Percentiles rank a stretch among this genome's conserved stretches.
Evolutionary conservation across 495 filamentous ascomycete genomes (phyloP).

Genomic region (Aspergillus cristatus): DNA sequence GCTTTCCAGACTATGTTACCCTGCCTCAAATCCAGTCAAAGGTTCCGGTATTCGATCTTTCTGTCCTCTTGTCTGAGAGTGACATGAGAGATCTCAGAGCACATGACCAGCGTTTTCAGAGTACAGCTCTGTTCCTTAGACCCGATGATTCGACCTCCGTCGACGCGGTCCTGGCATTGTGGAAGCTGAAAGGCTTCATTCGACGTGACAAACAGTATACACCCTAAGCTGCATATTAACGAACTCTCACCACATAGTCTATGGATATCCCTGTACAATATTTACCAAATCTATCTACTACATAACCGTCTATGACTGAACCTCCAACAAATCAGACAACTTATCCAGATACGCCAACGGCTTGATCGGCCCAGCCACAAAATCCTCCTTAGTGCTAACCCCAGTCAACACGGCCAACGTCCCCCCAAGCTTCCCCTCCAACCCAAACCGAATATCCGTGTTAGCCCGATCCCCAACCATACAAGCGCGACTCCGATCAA

Average conservation of each 20-base stretch:
- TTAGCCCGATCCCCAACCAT: slow-evolving; percentile 95
- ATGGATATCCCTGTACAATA: no score
- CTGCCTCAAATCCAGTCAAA: slow-evolving; percentile 21
- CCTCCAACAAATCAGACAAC: slow-evolving; percentile 60
- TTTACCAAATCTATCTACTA: slow-evolving; percentile 1
- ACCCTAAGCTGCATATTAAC: neutral
- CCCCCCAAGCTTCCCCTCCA: slow-evolving; percentile 83
- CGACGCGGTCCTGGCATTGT: slow-evolving; percentile 47
- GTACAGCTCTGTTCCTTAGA: slow-evolving; percentile 26
- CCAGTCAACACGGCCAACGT: slow-evolving; percentile 89
- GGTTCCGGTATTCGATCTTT: slow-evolving; percentile 38
- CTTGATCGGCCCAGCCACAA: slow-evolving; percentile 62
- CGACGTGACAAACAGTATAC: slow-evolving; percentile 6
- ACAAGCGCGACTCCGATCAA: slow-evolving; percentile 76
- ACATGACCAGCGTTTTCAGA: slow-evolving; percentile 14
- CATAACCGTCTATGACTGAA: neutral
- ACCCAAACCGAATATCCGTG: slow-evolving; percentile 93
- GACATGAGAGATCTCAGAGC: slow-evolving; percentile 23
- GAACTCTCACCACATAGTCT: no score
- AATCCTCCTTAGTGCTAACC: slow-evolving; percentile 68
- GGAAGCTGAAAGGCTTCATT: slow-evolving; percentile 60
- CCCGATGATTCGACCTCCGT: slow-evolving; percentile 29
- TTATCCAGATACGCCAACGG: slow-evolving; percentile 75
- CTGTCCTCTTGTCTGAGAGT: slow-evolving; percentile 22
- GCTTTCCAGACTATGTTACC: slow-evolving; percentile 16